Evolutionary conservation across 2,329 filamentous ascomycete genomes (phyloP).

Genomic region (Chrysoporthe cubensis): DNA sequence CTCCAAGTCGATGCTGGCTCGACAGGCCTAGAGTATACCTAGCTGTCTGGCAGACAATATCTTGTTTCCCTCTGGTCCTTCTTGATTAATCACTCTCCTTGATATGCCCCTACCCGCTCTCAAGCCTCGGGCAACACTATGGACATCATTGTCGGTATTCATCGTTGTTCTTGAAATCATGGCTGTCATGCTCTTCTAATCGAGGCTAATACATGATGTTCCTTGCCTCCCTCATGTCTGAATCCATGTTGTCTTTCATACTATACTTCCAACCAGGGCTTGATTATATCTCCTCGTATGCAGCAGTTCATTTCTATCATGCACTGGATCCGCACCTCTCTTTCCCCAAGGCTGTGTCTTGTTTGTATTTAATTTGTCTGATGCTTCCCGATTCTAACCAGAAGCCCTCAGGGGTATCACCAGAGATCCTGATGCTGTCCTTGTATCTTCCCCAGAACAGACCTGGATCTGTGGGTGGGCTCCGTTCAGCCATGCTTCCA

Average conservation of each 20-base stretch:
- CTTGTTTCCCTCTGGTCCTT: neutral
- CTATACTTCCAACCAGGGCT: neutral
- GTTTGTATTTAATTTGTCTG: neutral
- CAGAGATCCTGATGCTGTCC: neutral
- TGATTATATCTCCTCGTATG: neutral
- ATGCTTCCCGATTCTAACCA: neutral
- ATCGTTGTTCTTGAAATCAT: neutral
- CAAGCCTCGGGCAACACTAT: neutral
- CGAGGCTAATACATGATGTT: neutral
- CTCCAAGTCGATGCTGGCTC: too few species aligned
- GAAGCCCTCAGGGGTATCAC: neutral
- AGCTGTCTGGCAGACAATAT: neutral
- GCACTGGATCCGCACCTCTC: conserved; percentile 1
- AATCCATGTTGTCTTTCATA: neutral
- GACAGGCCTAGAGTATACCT: too few species aligned
- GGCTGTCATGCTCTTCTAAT: neutral
- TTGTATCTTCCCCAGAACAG: neutral
- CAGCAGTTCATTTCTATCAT: neutral
- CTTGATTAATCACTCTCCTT: neutral
- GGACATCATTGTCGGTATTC: neutral
- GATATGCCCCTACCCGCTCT: neutral
- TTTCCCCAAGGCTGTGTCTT: too few species aligned
- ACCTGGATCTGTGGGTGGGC: neutral
- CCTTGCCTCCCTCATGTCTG: neutral
- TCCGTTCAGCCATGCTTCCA: neutral